These are phyloP conservation scores for Crithidia expoeki DNA, from an alignment of 208 protist genomes.

Conservation along the genomic window DNA sequence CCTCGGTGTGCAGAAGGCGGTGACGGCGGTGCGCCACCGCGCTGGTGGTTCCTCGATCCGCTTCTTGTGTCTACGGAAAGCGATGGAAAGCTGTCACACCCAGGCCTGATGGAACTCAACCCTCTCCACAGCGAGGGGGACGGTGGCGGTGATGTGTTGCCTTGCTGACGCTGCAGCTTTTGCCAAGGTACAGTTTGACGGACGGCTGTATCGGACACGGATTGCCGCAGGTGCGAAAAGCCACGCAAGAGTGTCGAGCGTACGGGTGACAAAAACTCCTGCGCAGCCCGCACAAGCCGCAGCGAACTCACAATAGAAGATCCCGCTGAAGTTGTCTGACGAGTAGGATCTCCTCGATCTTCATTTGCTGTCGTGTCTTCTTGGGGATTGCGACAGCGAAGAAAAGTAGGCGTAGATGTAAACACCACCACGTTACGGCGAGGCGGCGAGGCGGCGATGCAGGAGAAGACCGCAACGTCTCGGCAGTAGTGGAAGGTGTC, in stretches of 20 bases:
- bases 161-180: not conserved
- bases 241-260: constrained; percentile 36
- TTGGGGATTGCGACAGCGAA: constrained; percentile 1
- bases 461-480: not conserved
- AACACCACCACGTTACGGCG: constrained; percentile 31
- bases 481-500: not conserved
- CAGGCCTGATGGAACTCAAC: constrained; percentile 23
- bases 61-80: not conserved
- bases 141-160: not conserved
- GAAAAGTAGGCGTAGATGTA: constrained; percentile 43
- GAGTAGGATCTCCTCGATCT: not conserved
- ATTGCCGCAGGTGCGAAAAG: constrained; percentile 60
- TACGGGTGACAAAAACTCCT: constrained; percentile 18
- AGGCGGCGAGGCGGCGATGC: constrained; percentile 35
- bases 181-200: not conserved
- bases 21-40: not conserved
- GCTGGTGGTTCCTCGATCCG: not conserved
- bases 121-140: constrained; percentile 17
- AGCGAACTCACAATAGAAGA: constrained; percentile 1
- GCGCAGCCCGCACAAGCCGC: constrained; percentile 25
- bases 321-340: not conserved
- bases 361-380: constrained; percentile 6
- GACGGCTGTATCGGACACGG: constrained; percentile 11
- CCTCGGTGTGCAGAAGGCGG: not conserved
- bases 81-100: constrained; percentile 11